phyloP scores from a whole-genome alignment of 129 eudicot species.

The Silybum marianum region DNA sequence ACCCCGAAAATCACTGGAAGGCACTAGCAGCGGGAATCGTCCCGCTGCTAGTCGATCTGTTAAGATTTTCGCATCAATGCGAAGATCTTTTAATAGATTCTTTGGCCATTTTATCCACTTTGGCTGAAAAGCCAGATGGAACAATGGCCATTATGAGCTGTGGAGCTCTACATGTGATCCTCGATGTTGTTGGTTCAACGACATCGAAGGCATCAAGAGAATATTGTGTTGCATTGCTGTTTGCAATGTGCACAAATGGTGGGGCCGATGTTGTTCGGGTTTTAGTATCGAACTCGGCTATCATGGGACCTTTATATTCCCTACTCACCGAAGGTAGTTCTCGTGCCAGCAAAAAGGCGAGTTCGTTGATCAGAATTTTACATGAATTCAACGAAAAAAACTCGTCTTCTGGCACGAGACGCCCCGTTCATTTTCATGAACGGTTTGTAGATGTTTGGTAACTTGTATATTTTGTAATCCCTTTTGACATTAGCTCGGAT shows the following conservation, averaged over 20 bases:
- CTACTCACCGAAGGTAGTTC: conserved; percentile 57
- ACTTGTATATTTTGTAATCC: conserved; percentile 17
- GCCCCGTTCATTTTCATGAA: conserved; percentile 37
- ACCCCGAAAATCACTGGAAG: conserved; percentile 62
- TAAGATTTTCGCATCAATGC: conserved; percentile 39
- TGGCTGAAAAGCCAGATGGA: conserved; percentile 63
- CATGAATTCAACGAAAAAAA: conserved; percentile 60
- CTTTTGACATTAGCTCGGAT: conserved; percentile 51
- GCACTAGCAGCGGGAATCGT: conserved; percentile 67
- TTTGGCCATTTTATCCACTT: conserved; percentile 57
- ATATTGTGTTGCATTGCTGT: conserved; percentile 52
- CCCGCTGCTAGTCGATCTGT: conserved; percentile 49
- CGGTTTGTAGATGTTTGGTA: conserved; percentile 68
- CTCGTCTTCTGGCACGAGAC: conserved; percentile 41
- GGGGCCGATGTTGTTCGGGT: conserved; percentile 78
- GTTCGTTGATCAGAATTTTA: conserved; percentile 63
- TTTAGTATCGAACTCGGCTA: conserved; percentile 74
- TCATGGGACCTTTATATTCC: conserved; percentile 72
- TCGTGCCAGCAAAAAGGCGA: conserved; percentile 68
- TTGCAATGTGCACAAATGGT: conserved; percentile 63
- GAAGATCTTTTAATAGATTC: conserved; percentile 69
- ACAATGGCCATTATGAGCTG: conserved; percentile 53
- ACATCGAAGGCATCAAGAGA: conserved; percentile 49
- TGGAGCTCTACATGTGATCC: conserved; percentile 41
- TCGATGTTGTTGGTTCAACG: conserved; percentile 47